Evolutionary conservation across 306 rosid species (phyloP).

Genomic region (Quercus parvula): DNA sequence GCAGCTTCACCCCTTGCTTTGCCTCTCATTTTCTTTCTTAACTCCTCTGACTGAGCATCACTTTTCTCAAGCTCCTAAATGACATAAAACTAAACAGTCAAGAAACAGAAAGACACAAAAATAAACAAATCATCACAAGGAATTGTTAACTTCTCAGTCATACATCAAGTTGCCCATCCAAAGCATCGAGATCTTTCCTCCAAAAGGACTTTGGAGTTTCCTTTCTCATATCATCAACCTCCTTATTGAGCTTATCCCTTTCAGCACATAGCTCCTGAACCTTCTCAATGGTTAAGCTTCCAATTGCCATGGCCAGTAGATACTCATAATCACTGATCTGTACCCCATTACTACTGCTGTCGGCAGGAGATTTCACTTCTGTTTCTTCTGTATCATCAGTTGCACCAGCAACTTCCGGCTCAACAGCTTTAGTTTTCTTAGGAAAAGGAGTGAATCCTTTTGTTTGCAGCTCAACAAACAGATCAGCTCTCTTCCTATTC

Average conservation of each 20-base stretch:
- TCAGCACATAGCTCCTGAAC: constrained; percentile 66
- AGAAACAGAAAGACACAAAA: background rate
- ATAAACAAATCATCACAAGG: background rate
- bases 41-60: constrained; percentile 37
- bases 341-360: constrained; percentile 26
- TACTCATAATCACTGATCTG: constrained; percentile 68
- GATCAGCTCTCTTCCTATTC: constrained; percentile 72
- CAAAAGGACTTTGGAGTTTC: constrained; percentile 70
- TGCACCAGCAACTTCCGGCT: constrained; percentile 95
- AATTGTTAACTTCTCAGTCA: background rate
- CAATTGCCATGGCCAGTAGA: constrained; percentile 70
- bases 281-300: constrained; percentile 74
- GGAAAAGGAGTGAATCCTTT: constrained; percentile 95
- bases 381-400: constrained; percentile 50
- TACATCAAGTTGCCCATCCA: constrained; percentile 72
- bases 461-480: constrained; percentile 67
- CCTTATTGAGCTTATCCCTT: constrained; percentile 51
- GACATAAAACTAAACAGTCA: background rate
- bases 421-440: constrained; percentile 62
- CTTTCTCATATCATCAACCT: constrained; percentile 58
- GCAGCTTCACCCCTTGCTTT: no score
- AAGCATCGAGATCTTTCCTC: constrained; percentile 71
- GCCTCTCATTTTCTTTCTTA: no score
- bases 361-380: constrained; percentile 38
- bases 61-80: constrained; percentile 42